Evolutionary conservation across 106 monocot genomes (phyloP).

Genomic region (Dendrobium nobile): DNA sequence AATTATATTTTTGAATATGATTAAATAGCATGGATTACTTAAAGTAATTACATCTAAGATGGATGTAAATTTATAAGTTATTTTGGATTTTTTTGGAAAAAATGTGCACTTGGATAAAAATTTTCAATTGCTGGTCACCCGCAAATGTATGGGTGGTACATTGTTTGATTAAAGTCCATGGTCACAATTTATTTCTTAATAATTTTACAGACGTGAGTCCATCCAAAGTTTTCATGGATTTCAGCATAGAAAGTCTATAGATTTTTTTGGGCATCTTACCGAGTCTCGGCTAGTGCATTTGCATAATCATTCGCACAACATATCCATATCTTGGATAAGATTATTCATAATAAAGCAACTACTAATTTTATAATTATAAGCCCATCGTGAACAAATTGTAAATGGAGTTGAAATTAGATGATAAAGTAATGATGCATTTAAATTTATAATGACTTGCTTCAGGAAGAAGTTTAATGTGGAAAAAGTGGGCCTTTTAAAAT

Average conservation of each 20-base stretch:
- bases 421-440: not conserved
- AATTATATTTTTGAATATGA: too few species aligned
- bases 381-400: not conserved
- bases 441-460: not conserved
- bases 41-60: too few species aligned
- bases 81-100: too few species aligned
- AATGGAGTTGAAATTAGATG: not conserved
- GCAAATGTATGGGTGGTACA: not conserved
- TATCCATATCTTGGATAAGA: not conserved
- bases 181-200: not conserved
- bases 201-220: not conserved
- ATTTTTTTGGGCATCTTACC: not conserved
- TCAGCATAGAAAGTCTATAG: not conserved
- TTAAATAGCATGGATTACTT: too few species aligned
- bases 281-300: not conserved
- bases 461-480: not conserved
- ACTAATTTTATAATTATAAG: not conserved
- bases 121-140: too few species aligned
- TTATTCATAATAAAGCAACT: not conserved
- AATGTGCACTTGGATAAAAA: too few species aligned
- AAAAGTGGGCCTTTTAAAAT: not conserved
- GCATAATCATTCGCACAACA: not conserved
- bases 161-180: not conserved
- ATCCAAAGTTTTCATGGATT: not conserved
- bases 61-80: too few species aligned